Evolutionary conservation across 257 asterid species (phyloP).

Genomic region (Fraxinus excelsior): DNA sequence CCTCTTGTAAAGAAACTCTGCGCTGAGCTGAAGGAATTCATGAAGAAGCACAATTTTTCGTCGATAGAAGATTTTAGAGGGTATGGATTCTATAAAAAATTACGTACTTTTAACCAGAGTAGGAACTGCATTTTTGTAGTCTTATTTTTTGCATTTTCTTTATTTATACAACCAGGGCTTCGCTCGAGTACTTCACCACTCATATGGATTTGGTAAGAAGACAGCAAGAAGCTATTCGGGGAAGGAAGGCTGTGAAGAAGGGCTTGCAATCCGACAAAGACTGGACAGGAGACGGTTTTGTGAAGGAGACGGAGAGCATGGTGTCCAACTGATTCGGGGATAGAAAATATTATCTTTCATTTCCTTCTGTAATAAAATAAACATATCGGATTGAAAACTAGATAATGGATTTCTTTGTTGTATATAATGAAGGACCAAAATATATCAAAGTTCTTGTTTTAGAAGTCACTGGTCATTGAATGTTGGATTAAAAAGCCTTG

Average conservation of each 20-base stretch:
- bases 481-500: background rate
- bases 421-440: background rate
- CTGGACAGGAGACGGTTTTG: constrained; percentile 98
- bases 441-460: background rate
- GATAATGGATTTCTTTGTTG: background rate
- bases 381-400: background rate
- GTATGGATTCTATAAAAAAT: constrained; percentile 31
- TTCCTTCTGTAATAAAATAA: background rate
- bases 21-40: constrained; percentile 84
- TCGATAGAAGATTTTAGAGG: constrained; percentile 84
- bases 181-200: constrained; percentile 72
- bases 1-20: constrained; percentile 80
- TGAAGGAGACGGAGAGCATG: constrained; percentile 85
- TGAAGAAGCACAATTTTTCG: constrained; percentile 73
- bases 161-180: constrained; percentile 42
- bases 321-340: constrained; percentile 62
- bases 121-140: background rate
- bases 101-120: background rate
- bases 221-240: constrained; percentile 71
- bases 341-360: constrained; percentile 5
- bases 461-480: background rate
- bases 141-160: background rate
- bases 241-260: constrained; percentile 69
- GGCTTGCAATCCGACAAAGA: constrained; percentile 87
- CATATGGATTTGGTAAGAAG: constrained; percentile 67